Evolutionary conservation across 192 early-diverging fungal species (phyloP), one percentile per base, ranked within the genome.

Genomic region (Piromyces finnis): DNA sequence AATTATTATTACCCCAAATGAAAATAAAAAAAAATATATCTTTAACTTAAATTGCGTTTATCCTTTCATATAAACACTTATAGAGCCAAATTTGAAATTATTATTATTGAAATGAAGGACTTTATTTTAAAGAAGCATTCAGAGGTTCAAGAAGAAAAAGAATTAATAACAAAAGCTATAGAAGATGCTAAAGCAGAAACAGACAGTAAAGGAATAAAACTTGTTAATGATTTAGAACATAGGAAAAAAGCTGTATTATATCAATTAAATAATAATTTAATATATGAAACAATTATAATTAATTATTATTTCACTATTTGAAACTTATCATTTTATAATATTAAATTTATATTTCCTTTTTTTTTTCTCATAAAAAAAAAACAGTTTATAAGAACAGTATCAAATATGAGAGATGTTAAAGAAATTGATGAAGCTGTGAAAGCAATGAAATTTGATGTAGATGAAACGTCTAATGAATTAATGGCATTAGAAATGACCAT

Each of bases 401-500:
- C 83, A 36, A 86, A 81, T 27, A 86, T 86, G 12, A 79, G 82
- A 28, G 83, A 84, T 77, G 78, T 84, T 35, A 82, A 84, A 79
- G 90, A 91, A 79, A 84, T 89, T 41, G 85, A 86, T 81, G 85
- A 88, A 35, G 82, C 87, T 2, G 77, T 91, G 78, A 83, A 84
- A 41, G 51, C 39, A 4, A 83, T 91, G 29, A 86, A 87, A 51
- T 79, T 85, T 29, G 81, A 81, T 28, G 84, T 86, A 22, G 14
- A 36, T 26, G 41, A 80, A 29, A 84, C 89, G 9, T 87, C 89
- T 13, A 87, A 91, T 79, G 35, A 78, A 3, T 85, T 91, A 29
- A 82, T 91, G 83, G 77, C 82, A 12, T 82, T 83, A 29, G 90
- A 91, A 85, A 88, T 91, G 88, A 83, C 83, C 4, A 82, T 91